Base-by-base conservation (phyloP, 2,329 filamentous ascomycete genomes). In the Coniochaeta sp. region DNA sequence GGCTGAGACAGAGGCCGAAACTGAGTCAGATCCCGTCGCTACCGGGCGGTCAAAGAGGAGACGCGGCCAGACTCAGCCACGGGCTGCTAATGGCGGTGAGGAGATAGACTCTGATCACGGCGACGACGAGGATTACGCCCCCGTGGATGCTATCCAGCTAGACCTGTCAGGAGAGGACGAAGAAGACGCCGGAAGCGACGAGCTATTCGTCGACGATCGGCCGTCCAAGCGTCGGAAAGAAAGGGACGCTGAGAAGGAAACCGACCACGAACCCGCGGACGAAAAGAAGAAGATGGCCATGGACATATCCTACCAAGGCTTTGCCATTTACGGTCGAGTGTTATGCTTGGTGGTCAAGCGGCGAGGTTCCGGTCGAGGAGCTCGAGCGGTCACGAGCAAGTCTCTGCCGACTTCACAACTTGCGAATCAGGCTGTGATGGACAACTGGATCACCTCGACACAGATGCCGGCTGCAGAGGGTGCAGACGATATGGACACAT, bases 271-370 rank as follows among this genome's bases (percentile, higher is more conserved):
- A 19, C 71, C 71, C 19, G 71, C 72, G 10, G 86, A 89, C 60
- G 89, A 96, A 69, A 96, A 97, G 76, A 97, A 99, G 79, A 98
- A 97, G 73, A 77, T 96, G 67, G 85, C 83, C 22, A 84, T 97
- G 78, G 88, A 89, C 63, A 95, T 93, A 28, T 88, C 87, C 16
- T 99, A 98, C 74, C 92, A 98, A 69, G 93, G 95, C 9, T 98
- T 98, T 75, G 90, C 89, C 67, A 97, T 99, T 70, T 96, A 96
- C 75, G 92, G 95, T 12, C 89, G 91, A 66, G 91, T 96, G 55
- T 79, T 99, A 28, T 98, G 93, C 73, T 81, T 99, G 61, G 89
- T 99, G 9, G 88, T 99, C 69, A 88, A 86, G 73, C 90, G 89
- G 71, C 87, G 89, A 60, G 73, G 70, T 58, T 63, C 70, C 59